A percentile compares a stretch with the other conserved stretches of the same genome.
phyloP scores from a whole-genome alignment of 2,329 filamentous ascomycete genomes.

The Paracoccidioides lutzii region DNA sequence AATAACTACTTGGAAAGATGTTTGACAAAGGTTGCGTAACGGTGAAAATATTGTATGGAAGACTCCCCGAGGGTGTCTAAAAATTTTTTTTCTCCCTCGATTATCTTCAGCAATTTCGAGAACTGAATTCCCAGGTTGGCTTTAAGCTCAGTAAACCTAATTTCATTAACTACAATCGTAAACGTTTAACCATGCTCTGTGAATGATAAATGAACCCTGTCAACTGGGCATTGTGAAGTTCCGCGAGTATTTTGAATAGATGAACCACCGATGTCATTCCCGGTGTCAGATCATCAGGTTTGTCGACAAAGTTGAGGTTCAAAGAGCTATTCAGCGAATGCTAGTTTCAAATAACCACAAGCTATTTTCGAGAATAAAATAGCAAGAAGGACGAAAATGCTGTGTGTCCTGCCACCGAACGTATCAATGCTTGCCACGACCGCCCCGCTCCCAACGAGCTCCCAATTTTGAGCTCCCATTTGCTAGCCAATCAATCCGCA shows the following conservation, averaged over 20 bases:
- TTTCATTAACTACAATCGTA: too few relatives aligned
- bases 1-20: constrained; percentile 14
- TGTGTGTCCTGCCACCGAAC: background rate
- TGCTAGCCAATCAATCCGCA: background rate
- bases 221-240: too few relatives aligned
- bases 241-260: too few relatives aligned
- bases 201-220: too few relatives aligned
- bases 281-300: too few relatives aligned
- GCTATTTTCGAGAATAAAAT: background rate
- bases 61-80: background rate
- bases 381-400: background rate
- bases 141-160: too few relatives aligned
- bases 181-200: too few relatives aligned
- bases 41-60: background rate
- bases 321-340: too few relatives aligned
- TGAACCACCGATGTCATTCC: too few relatives aligned
- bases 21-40: background rate
- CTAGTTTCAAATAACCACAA: background rate
- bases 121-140: too few relatives aligned
- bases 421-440: background rate
- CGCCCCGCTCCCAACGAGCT: background rate
- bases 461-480: background rate
- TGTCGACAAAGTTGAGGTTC: too few relatives aligned
- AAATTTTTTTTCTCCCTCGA: background rate
- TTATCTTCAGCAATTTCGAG: background rate